phyloP scores from a whole-genome alignment of 352 stramenopile species.

The Phytophthora multivora region DNA sequence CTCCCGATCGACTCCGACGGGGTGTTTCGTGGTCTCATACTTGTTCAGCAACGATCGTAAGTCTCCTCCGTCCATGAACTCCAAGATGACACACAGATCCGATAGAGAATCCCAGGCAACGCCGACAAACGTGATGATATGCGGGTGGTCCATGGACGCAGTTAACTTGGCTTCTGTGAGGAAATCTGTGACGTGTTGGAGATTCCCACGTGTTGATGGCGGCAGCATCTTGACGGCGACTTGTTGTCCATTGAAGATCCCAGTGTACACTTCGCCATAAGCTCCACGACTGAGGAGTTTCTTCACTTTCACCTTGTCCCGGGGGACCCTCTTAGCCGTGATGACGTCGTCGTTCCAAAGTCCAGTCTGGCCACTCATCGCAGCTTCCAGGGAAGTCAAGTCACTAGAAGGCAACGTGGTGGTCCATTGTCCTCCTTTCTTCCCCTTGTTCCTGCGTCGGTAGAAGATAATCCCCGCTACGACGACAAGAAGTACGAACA shows the following conservation, averaged over 20 bases:
- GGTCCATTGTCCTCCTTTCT: constrained; percentile 4
- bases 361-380: constrained; percentile 10
- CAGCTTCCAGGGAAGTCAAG: constrained; percentile 5
- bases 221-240: constrained; percentile 56
- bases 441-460: background rate
- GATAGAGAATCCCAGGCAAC: constrained; percentile 55
- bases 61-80: constrained; percentile 56
- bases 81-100: constrained; percentile 51
- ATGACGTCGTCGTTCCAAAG: constrained; percentile 44
- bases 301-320: constrained; percentile 29
- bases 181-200: constrained; percentile 44
- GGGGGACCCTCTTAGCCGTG: constrained; percentile 31
- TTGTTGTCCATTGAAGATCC: constrained; percentile 30
- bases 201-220: constrained; percentile 19
- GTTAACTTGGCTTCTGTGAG: constrained; percentile 62
- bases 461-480: background rate
- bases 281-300: constrained; percentile 41
- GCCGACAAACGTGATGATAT: constrained; percentile 58
- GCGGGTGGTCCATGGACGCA: constrained; percentile 48
- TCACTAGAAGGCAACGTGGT: constrained; percentile 7
- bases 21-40: constrained; percentile 7
- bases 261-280: constrained; percentile 53
- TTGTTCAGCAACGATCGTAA: constrained; percentile 33
- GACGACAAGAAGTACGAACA: background rate
- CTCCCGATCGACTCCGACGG: constrained; percentile 31